Evolutionary conservation across 768 basidiomycete genomes (phyloP).

Genomic region (Panellus pusillus): DNA sequence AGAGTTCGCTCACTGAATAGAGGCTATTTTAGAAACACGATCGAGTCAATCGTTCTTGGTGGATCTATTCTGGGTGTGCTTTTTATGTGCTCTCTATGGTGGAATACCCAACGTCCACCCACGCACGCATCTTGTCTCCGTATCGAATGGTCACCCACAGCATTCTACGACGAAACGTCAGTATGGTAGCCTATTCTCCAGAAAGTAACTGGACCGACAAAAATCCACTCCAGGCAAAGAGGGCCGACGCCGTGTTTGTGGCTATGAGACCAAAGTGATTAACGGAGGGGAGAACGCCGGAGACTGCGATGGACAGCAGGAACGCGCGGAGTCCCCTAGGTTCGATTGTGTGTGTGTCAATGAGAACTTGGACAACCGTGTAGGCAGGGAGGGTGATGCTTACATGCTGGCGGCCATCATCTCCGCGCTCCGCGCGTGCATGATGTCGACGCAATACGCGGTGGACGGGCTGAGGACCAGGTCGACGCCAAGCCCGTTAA

Average conservation of each 20-base stretch:
- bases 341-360: neutral
- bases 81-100: conserved; percentile 24
- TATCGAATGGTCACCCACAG: conserved; percentile 46
- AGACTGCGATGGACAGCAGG: conserved; percentile 33
- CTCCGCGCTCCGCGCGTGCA: conserved; percentile 51
- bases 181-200: conserved; percentile 2
- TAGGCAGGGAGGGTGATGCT: conserved; percentile 13
- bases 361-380: neutral
- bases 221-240: conserved; percentile 44
- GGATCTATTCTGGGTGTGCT: neutral
- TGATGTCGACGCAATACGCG: conserved; percentile 49
- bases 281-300: conserved; percentile 43
- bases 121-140: conserved; percentile 47
- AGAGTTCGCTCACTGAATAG: neutral
- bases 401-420: conserved; percentile 43
- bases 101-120: conserved; percentile 47
- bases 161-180: conserved; percentile 30
- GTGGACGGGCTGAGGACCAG: conserved; percentile 44
- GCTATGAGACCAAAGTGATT: conserved; percentile 41
- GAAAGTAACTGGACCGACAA: conserved; percentile 32
- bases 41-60: no score
- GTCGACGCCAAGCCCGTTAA: conserved; percentile 47
- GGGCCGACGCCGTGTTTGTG: conserved; percentile 41
- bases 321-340: conserved; percentile 21
- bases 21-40: no score